Evolutionary conservation across 2,329 filamentous ascomycete genomes (phyloP).

Genomic region (Arthrobotrys sinensis): DNA sequence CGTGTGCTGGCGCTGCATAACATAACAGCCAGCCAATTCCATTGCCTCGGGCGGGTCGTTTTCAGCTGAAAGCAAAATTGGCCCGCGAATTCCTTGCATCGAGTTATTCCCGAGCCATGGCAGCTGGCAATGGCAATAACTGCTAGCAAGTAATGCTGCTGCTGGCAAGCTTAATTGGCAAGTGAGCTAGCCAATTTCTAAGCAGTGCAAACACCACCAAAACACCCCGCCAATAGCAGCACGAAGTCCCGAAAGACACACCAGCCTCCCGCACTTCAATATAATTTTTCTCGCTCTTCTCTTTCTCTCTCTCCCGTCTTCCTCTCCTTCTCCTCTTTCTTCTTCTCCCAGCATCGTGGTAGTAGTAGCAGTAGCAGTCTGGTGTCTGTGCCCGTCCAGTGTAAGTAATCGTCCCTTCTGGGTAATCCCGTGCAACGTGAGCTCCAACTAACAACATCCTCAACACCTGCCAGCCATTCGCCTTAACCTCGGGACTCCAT

Average conservation of each 20-base stretch:
- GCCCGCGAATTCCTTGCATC: conserved; percentile 40
- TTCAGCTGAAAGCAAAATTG: conserved; percentile 32
- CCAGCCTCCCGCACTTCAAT: conserved; percentile 11
- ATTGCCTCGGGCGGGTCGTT: conserved; percentile 43
- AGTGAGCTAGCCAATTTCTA: conserved; percentile 18
- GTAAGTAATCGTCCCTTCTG: neutral
- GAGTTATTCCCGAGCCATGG: conserved; percentile 31
- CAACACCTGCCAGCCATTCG: conserved; percentile 49
- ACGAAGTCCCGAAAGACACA: neutral
- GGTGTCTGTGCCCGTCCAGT: neutral
- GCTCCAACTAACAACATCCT: conserved; percentile 29
- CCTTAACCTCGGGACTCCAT: conserved; percentile 39
- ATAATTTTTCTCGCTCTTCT: conserved; percentile 8
- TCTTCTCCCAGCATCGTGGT: neutral
- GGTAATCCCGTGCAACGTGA: conserved; percentile 11
- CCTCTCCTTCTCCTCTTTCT: neutral
- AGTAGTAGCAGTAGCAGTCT: no score
- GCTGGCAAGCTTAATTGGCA: conserved; percentile 22
- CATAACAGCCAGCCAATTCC: conserved; percentile 4
- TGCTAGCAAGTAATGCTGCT: no score
- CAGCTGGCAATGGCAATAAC: no score
- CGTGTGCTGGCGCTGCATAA: conserved; percentile 52
- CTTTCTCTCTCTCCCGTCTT: neutral
- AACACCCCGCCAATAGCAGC: conserved; percentile 17
- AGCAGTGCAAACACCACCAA: neutral